Evolutionary conservation across 345 rosid genomes (phyloP).

Genomic region (Lumnitzera littorea): DNA sequence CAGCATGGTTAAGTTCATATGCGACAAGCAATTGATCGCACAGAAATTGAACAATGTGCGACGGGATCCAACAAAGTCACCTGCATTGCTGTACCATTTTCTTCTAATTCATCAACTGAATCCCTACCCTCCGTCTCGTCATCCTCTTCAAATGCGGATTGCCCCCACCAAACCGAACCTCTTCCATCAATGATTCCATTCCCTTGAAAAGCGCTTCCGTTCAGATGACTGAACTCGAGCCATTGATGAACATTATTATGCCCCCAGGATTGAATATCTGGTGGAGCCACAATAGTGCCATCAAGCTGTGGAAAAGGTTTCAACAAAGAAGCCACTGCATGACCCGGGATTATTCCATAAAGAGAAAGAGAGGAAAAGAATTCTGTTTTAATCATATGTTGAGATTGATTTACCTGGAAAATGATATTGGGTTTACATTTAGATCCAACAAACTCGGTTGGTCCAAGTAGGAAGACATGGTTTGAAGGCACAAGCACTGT

Average conservation of each 20-base stretch:
- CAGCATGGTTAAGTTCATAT: no score
- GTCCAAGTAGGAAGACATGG: slow-evolving; percentile 16
- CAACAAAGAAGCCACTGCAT: not conserved
- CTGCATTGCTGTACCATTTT: not conserved
- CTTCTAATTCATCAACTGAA: not conserved
- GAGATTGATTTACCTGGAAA: slow-evolving; percentile 24
- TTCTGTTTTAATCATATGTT: not conserved
- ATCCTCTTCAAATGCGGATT: slow-evolving; percentile 20
- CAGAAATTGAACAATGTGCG: no score
- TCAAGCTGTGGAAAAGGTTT: slow-evolving; percentile 19
- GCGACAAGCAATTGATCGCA: no score
- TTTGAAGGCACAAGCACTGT: slow-evolving; percentile 8
- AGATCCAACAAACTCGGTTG: slow-evolving; percentile 22
- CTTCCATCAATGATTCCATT: slow-evolving; percentile 29
- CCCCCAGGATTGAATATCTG: slow-evolving; percentile 23
- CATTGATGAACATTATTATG: slow-evolving; percentile 15
- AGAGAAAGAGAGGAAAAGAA: no score
- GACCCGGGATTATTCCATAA: not conserved
- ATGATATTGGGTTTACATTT: slow-evolving; percentile 17
- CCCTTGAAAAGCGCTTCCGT: slow-evolving; percentile 22
- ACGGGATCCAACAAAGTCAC: not conserved
- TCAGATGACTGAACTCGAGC: slow-evolving; percentile 21
- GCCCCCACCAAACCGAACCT: slow-evolving; percentile 35
- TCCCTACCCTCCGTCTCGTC: not conserved
- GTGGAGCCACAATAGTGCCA: slow-evolving; percentile 29